Conservation (phyloP, 2,329 filamentous ascomycete genomes). For the Aspergillus amoenus region DNA sequence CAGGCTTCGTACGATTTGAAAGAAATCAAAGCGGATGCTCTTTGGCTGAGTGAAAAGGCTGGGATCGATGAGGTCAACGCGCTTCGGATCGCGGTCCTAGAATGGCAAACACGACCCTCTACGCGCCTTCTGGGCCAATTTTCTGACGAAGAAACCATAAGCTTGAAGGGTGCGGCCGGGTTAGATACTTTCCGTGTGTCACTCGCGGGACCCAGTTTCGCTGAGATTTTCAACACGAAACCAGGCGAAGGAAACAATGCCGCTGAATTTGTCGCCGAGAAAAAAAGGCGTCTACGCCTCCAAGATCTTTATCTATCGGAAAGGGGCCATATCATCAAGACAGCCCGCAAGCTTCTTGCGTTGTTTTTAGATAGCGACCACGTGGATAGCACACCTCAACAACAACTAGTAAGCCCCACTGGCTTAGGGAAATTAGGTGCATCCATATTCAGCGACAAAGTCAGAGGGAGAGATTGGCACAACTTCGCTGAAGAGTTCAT, state of each 20-base stretch:
- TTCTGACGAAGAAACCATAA: constrained; percentile 74
- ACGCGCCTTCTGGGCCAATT: constrained; percentile 69
- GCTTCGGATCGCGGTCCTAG: constrained; percentile 74
- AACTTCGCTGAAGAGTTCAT: constrained; percentile 36
- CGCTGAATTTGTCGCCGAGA: constrained; percentile 59
- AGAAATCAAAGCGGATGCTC: constrained; percentile 77
- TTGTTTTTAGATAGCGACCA: constrained; percentile 29
- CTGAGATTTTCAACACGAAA: constrained; percentile 34
- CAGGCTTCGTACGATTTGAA: constrained; percentile 71
- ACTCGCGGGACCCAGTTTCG: constrained; percentile 44
- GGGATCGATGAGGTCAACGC: constrained; percentile 79
- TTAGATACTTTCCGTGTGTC: constrained; percentile 61
- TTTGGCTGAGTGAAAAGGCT: constrained; percentile 79
- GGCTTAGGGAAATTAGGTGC: constrained; percentile 27
- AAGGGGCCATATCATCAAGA: constrained; percentile 65
- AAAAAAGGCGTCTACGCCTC: constrained; percentile 65
- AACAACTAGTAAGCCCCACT: constrained; percentile 13
- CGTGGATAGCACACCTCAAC: constrained; percentile 14
- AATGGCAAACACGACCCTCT: constrained; percentile 80
- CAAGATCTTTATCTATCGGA: constrained; percentile 71
- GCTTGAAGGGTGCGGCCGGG: constrained; percentile 72
- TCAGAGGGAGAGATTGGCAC: constrained; percentile 24
- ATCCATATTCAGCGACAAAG: constrained; percentile 31
- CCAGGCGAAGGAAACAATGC: constrained; percentile 27
- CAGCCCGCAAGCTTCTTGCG: constrained; percentile 52